Evolutionary conservation across 1,284 basidiomycete species (phyloP), one percentile per base, ranked within the genome.

Genomic region (Papiliotrema flavescens): DNA sequence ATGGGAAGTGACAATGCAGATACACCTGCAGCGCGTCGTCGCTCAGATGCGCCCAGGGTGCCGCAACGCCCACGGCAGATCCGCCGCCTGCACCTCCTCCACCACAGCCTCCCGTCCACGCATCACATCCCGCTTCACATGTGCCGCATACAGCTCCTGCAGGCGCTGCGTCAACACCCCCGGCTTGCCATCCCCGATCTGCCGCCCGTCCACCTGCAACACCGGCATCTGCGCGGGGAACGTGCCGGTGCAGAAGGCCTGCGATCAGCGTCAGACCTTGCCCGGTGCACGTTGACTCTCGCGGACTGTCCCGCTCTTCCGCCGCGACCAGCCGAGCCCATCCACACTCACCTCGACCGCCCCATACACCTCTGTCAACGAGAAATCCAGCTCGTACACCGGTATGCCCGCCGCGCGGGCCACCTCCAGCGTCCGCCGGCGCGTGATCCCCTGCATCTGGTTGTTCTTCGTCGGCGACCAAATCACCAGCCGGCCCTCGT

Each of bases 391-490:
- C 50, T 52, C 50, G 24, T 52, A 52, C 17, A 42, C 23, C 26
- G 46, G 46, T 34, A 46, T 35, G 3, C 41, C 50, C 24, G 42
- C 42, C n/a, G 50, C 43, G 6, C 50, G 28, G 28, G 41, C 34
- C n/a, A 53, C 45, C 40, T 47, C 45, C 46, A 42, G 13, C 3
- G 37, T 48, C 26, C 45, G 36, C 11, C 51, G 37, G 35, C 51
- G 37, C 9, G 45, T 53, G 17, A 52, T 52, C 7, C 51, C 51
- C 45, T 47, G 51, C 51, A 53, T 53, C 51, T 53, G 51, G 32
- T 53, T 47, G 46, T 53, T 53, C 45, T 53, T 53, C 20, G 51
- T 53, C 37, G 51, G 51, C 47, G 44, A 47, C 51, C 51, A 53
- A 11, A 53, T 35, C 5, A 53, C 51, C n/a, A 47, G 17, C 2